Evolutionary conservation across 2,329 filamentous ascomycete species (phyloP), one percentile per base, ranked within the genome.

Genomic region (Penicillium brasilianum): DNA sequence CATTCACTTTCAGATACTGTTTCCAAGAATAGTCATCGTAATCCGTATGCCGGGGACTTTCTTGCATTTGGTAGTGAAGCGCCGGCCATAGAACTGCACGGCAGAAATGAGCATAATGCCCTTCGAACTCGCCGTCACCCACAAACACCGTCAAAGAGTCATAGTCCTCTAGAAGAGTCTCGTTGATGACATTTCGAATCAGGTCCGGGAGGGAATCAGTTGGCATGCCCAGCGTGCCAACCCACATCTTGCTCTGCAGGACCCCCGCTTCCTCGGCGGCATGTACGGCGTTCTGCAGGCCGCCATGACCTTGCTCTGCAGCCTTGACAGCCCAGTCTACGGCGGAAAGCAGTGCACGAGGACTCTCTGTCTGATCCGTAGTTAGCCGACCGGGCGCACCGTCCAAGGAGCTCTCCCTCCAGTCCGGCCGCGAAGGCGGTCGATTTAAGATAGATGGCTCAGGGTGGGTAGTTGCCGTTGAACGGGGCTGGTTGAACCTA

Each of bases 1-100:
- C 90, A 78, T 97, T 97, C 72, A 97, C 86, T 57, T 90, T 91
- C 72, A 92, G 89, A 72, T 97, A 98, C 81, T 91, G 95, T 68
- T 91, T 87, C 92, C 93, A 98, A 0, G 93, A 97, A 77, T 97
- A 93, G 71, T 97, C 94, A 75, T 96, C 90, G 75, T 97, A 98
- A 0, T 94, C 93, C 74, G 96, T 97, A 86, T 93, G 97, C 82
- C 96, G 96, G 41, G 94, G 93, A 72, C 94, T 94, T 75, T 97
- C 94, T 2, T 94, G 94, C 67, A 97, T 96, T 76, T 97, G 93
- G 77, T 97, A 98, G 78, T 98, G 93, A 77, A 97, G 95, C 64
- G 97, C 93, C 1, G 94, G 94, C 93, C 93, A 97, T 9, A 97
- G 83, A 54, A 97, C 96, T 9, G 94, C 91, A 80, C 97, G 97